These are phyloP conservation scores for Mucor velutinosus DNA, from an alignment of 371 early-diverging fungal genomes.

Conservation along the genomic window DNA sequence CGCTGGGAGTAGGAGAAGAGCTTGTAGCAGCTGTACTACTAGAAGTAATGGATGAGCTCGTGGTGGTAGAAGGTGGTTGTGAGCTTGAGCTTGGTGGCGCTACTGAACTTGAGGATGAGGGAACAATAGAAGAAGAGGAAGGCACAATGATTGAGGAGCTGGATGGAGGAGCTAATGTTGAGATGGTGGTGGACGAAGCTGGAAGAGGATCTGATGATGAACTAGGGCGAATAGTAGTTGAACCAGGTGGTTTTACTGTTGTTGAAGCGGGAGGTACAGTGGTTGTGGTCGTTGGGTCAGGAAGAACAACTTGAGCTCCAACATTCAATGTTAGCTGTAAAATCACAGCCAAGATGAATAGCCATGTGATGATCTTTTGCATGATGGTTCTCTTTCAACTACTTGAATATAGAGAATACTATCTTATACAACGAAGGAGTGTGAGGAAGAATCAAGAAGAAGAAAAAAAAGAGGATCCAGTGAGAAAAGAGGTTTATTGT, in stretches of 20 bases:
- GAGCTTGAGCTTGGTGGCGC: background rate
- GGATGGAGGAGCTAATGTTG: conserved; percentile 11
- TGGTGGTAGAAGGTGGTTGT: background rate
- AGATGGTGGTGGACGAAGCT: background rate
- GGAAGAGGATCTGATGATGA: background rate
- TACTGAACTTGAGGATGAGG: background rate
- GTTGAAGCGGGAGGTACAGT: background rate
- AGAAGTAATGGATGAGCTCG: background rate
- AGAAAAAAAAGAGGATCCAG: background rate
- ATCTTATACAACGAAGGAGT: background rate
- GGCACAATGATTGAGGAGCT: background rate
- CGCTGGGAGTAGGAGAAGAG: background rate
- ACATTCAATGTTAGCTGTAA: conserved; percentile 2
- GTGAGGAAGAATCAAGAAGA: background rate
- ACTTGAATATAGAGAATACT: background rate
- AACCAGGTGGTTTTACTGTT: background rate
- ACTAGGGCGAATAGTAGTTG: background rate
- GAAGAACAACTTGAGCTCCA: background rate
- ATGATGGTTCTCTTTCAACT: background rate
- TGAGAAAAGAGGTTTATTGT: background rate
- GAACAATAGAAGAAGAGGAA: background rate
- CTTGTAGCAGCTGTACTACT: conserved; percentile 10
- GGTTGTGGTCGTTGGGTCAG: background rate
- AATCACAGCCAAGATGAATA: background rate
- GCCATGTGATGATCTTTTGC: conserved; percentile 4